Evolutionary conservation across 2,329 filamentous ascomycete genomes (phyloP), one percentile per base, ranked within the genome.

Genomic region (Scedosporium aurantiacum): DNA sequence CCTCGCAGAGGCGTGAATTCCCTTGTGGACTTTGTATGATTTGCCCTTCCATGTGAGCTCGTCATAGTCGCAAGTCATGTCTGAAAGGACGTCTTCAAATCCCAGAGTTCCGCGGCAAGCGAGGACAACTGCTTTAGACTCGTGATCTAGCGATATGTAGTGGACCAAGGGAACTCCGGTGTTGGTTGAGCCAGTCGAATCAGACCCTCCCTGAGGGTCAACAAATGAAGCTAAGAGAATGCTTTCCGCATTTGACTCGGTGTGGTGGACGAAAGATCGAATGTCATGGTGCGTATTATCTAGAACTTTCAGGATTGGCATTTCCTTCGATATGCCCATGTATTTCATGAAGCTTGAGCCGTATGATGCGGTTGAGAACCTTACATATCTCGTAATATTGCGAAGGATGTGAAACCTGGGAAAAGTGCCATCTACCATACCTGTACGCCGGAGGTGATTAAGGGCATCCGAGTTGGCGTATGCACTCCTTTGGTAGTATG

Each of bases 51-150:
- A 87, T 4, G 75, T 64, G 8, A 88, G 73, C 61, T 85, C 79
- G 65, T 88, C 86, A 64, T 89, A 90, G 56, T 89, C 87, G 70
- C 87, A 90, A 32, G 86, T 86, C 80, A 90, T 83, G 67, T 90
- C 87, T 0, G 86, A 86, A 41, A 90, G 73, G 25, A 90, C 82
- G 68, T 90, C 87, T 67, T 90, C 87, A 63, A 90, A 89, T 0
- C 87, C 87, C 45, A 89, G 76, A 0, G 87, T 90, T 1, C 87
- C 87, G 43, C 87, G 81, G 58, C 88, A 87, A 1, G 86, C 85
- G n/a, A 90, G 75, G 0, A 90, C 86, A 0, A 90, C 83, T 0
- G 87, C 86, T 67, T 85, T 86, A 1, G 86, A 86, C 59, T 86
- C 83, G 67, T 88, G 85, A 65, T 90, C 87, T 0, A 90, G 74